Evolutionary conservation across 1,284 basidiomycete species (phyloP), one percentile per base, ranked within the genome.

Genomic region (Marasmius tenuissimus): DNA sequence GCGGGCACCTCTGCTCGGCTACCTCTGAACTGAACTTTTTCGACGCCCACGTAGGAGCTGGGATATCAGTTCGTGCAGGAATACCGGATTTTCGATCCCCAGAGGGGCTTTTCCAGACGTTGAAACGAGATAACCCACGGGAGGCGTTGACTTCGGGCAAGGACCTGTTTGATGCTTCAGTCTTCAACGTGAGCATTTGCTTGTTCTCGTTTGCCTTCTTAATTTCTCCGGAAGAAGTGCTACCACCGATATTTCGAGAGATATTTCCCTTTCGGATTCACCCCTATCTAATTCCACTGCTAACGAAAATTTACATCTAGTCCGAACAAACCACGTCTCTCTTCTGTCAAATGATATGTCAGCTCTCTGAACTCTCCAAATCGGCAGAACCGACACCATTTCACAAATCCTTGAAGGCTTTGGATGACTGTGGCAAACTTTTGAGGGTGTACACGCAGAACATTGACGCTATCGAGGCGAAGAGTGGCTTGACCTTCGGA

Each of bases 391-490:
- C 96, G 0, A 96, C 96, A 3, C 78, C 87, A 1, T 97, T 97
- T 68, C 96, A 98, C 71, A 75, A 80, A 7, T 79, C 92, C 33
- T 85, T 98, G 27, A 88, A 88, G 48, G 71, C 81, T 12, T 84
- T 97, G 22, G 93, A 97, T 69, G 80, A 87, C 60, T 82, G 89
- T 52, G 91, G 92, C 1, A 84, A 87, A 53, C 84, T 98, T 1
- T 82, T 96, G 49, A 85, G 96, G 34, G 93, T 96, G 4, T 98
- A 97, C 75, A 97, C 96, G 0, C 96, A 98, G 78, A 96, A 97
- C 75, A 96, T 97, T 64, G 95, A 98, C 71, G 90, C 89, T 14
- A 86, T 98, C 56, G 95, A 97, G 72, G 81, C 81, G 63, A 94
- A 94, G 70, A 91, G 87, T 12, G 95, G 95, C 4, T 82, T 97